phyloP scores from a whole-genome alignment of 169 alveolate species.

The Besnoitia besnoiti region DNA sequence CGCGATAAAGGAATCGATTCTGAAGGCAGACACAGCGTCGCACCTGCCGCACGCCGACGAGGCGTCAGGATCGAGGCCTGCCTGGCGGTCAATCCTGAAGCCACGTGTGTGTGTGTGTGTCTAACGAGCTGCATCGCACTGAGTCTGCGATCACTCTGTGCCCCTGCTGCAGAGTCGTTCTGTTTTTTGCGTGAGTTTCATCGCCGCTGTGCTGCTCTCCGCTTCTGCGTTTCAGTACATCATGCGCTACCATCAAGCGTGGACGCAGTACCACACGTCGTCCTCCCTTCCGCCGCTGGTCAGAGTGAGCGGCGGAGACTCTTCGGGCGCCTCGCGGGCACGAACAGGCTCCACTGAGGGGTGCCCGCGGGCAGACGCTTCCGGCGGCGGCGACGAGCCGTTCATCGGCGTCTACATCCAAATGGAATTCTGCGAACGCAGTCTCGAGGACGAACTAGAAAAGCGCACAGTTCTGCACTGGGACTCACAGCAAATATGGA shows the following conservation, averaged over 20 bases:
- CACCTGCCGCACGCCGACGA: no score
- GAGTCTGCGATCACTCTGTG: no score
- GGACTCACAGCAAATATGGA: conserved; percentile 24
- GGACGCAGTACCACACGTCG: conserved; percentile 33
- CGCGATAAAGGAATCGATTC: no score
- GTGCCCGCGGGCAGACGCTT: background rate
- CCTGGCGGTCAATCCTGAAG: no score
- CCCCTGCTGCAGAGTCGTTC: no score
- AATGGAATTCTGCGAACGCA: conserved; percentile 5
- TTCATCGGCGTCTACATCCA: conserved; percentile 20
- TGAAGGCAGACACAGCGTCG: no score
- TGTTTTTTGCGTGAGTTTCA: no score
- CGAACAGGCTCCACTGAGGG: conserved; percentile 1
- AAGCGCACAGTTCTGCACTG: conserved; percentile 22
- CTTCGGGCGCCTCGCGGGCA: no score
- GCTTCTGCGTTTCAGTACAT: conserved; percentile 1
- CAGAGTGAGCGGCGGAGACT: background rate
- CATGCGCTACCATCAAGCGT: conserved; percentile 50
- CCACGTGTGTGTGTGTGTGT: no score
- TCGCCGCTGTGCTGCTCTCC: background rate
- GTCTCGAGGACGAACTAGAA: background rate
- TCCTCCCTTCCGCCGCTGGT: background rate
- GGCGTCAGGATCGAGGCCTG: no score
- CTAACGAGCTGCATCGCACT: no score
- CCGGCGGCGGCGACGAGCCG: background rate